Evolutionary conservation across 2,329 filamentous ascomycete species (phyloP).

Genomic region (Penicillium sp.): DNA sequence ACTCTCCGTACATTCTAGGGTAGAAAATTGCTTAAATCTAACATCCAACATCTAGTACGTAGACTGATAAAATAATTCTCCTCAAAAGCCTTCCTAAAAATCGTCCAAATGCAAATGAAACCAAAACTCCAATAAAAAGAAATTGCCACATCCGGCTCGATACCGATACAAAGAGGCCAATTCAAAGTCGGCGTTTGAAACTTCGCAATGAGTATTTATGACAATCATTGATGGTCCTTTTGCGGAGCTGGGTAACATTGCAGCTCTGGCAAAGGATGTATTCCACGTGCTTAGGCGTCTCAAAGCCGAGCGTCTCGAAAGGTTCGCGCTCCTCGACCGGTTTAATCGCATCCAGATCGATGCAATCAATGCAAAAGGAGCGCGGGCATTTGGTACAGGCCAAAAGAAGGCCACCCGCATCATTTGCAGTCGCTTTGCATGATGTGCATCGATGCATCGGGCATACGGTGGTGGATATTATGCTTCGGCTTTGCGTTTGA

Average conservation of each 20-base stretch:
- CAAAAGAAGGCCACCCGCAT: conserved; percentile 41
- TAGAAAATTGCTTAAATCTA: background rate
- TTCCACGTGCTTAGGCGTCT: conserved; percentile 40
- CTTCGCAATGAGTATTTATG: background rate
- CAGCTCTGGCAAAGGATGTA: conserved; percentile 40
- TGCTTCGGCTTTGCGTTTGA: conserved; percentile 16
- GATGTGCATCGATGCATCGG: conserved; percentile 54
- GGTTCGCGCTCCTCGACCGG: conserved; percentile 51
- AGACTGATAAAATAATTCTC: background rate
- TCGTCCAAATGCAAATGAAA: background rate
- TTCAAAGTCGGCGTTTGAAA: background rate
- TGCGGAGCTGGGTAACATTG: background rate
- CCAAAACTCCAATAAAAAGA: background rate
- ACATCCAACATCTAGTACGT: background rate
- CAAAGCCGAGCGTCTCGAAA: conserved; percentile 49
- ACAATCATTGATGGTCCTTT: background rate
- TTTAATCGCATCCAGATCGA: conserved; percentile 49
- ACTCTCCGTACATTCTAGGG: background rate
- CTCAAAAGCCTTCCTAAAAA: background rate
- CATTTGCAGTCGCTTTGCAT: conserved; percentile 49
- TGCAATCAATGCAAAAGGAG: conserved; percentile 57
- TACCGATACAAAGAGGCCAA: background rate
- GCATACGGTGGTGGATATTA: conserved; percentile 42
- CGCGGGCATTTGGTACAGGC: conserved; percentile 54
- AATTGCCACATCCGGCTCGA: background rate